phyloP scores from a whole-genome alignment of 2,329 filamentous ascomycete species.

The Ceratocystis variospora region DNA sequence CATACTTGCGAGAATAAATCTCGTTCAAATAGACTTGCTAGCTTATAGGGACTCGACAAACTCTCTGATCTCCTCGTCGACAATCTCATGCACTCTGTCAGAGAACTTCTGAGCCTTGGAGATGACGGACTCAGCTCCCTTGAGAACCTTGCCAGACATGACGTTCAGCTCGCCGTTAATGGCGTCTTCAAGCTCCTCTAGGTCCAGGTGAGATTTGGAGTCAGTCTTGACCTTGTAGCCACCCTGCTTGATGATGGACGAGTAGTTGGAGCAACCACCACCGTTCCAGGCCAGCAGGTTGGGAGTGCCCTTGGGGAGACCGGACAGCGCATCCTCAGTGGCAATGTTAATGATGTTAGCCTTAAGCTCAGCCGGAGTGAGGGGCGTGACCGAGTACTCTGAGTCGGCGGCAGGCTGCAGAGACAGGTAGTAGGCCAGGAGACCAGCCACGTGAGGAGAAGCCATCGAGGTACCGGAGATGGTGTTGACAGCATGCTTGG shows the following conservation, averaged over 20 bases:
- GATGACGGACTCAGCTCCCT: constrained; percentile 39
- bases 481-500: constrained; percentile 91
- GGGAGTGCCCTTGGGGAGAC: constrained; percentile 72
- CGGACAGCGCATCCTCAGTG: constrained; percentile 62
- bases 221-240: constrained; percentile 48
- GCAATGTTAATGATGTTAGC: constrained; percentile 69
- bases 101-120: constrained; percentile 48
- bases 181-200: constrained; percentile 48
- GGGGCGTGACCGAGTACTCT: constrained; percentile 73
- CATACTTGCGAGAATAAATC: background rate
- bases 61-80: constrained; percentile 47
- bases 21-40: background rate
- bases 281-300: constrained; percentile 99
- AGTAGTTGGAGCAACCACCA: constrained; percentile 85
- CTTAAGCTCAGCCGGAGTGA: constrained; percentile 93
- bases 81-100: constrained; percentile 48
- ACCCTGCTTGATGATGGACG: constrained; percentile 61
- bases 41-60: constrained; percentile 27
- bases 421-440: constrained; percentile 94
- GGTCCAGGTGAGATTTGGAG: constrained; percentile 30
- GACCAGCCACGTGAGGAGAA: constrained; percentile 89
- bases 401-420: constrained; percentile 85
- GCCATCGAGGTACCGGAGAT: constrained; percentile 99
- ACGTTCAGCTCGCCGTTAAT: constrained; percentile 49
- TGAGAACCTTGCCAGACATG: constrained; percentile 42